Conservation (phyloP, 2,329 filamentous ascomycete species). For the Calonectria henricotiae region DNA sequence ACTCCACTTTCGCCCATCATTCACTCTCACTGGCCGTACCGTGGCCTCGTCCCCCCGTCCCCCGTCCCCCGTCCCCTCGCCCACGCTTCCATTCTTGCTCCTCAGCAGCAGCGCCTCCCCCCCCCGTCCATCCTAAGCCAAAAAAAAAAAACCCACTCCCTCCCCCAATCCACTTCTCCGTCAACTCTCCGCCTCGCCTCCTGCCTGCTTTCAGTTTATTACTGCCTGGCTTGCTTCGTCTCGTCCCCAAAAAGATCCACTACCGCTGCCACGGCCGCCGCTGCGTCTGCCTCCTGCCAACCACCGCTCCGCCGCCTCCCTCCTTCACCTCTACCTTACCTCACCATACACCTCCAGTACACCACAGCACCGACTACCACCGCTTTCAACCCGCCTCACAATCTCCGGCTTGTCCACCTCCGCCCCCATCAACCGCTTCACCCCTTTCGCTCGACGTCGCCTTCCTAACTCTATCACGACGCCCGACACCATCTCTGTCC, state of each 20-base stretch:
- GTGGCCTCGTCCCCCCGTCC: slow-evolving; percentile 10
- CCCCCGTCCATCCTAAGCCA: slow-evolving; percentile 29
- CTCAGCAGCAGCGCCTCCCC: slow-evolving; percentile 1
- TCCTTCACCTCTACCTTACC: slow-evolving; percentile 37
- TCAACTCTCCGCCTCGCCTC: slow-evolving; percentile 32
- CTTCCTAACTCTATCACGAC: slow-evolving; percentile 42
- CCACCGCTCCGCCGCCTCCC: slow-evolving; percentile 33
- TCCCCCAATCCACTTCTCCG: slow-evolving; percentile 30
- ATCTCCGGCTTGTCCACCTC: slow-evolving; percentile 28
- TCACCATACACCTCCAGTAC: slow-evolving; percentile 37
- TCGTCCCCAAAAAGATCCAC: slow-evolving; percentile 33
- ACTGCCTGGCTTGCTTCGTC: slow-evolving; percentile 34
- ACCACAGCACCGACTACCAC: slow-evolving; percentile 32
- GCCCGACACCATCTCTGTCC: slow-evolving; percentile 26
- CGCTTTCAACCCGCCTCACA: slow-evolving; percentile 12
- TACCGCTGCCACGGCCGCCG: slow-evolving; percentile 34
- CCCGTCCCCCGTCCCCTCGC: slow-evolving; percentile 11
- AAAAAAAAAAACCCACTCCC: slow-evolving; percentile 31
- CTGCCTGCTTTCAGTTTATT: slow-evolving; percentile 33
- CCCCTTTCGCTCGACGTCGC: slow-evolving; percentile 37
- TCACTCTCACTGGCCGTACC: slow-evolving; percentile 29
- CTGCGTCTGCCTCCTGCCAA: slow-evolving; percentile 37
- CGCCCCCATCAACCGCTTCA: slow-evolving; percentile 6
- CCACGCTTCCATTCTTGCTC: slow-evolving; percentile 3
- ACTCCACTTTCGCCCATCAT: slow-evolving; percentile 27